These are phyloP conservation scores for Colletotrichum gigasporum DNA, from an alignment of 2,329 filamentous ascomycete genomes.

Conservation along the genomic window DNA sequence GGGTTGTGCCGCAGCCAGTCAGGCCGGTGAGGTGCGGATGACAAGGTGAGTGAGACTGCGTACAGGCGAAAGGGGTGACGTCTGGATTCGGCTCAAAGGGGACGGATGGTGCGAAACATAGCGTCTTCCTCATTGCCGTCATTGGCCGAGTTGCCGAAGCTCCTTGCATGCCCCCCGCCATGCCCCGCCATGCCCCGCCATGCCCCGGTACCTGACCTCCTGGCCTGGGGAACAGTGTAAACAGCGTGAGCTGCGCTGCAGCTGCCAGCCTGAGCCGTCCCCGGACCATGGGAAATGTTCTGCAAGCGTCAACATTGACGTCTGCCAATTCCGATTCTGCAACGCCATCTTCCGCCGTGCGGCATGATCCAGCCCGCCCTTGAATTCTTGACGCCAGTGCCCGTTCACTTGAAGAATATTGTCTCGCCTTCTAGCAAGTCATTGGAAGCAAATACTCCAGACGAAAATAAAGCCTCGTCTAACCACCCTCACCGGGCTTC, in stretches of 20 bases:
- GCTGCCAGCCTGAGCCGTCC: background rate
- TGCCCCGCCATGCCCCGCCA: constrained; percentile 28
- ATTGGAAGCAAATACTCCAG: background rate
- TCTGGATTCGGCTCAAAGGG: constrained; percentile 49
- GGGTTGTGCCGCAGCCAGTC: background rate
- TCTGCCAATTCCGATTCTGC: constrained; percentile 23
- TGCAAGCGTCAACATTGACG: constrained; percentile 15
- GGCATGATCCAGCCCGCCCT: background rate
- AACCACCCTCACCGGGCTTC: background rate
- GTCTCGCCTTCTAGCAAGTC: too few relatives aligned
- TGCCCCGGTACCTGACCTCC: background rate
- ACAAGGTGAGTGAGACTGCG: background rate
- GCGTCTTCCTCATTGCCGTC: constrained; percentile 42
- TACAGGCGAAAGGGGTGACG: constrained; percentile 23
- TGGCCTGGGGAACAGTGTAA: background rate
- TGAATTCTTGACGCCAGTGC: background rate
- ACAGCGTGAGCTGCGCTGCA: background rate
- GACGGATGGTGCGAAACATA: constrained; percentile 32
- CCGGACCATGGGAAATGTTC: constrained; percentile 21
- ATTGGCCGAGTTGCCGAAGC: constrained; percentile 59
- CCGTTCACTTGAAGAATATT: too few relatives aligned
- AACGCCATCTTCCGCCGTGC: constrained; percentile 1
- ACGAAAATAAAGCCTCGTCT: background rate
- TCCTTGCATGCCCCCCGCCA: constrained; percentile 30
- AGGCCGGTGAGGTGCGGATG: too few relatives aligned